Evolutionary conservation across 345 rosid species (phyloP), one percentile per base, ranked within the genome.

Genomic region (Euclidium syriacum): DNA sequence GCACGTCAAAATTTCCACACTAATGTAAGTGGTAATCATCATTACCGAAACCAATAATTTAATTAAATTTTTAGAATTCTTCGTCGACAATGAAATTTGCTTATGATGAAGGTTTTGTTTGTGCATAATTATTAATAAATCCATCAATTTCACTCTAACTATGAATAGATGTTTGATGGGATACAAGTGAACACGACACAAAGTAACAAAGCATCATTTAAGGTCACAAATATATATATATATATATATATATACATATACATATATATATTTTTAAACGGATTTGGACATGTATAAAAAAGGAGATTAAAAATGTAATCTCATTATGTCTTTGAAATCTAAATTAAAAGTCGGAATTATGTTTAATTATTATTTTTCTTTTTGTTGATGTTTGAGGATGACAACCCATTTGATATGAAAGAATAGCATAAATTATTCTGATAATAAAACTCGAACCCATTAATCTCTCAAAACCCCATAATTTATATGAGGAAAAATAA

Each of bases 41-140:
- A 70, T 70, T 63, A 39, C 65, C 19, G 30, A 30, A 36, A 49
- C 30, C 39, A 55, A 54, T 40, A 22, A 42, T 70, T 30, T 47
- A 17, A 18, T 12, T 53, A 36, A 32, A 20, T 11, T 19, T n/a
- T 3, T 29, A 39, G 17, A 53, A 29, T 27, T 46, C 6, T 32
- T 71, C 40, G 58, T 50, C 70, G 70, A 71, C 65, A 64, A 71
- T 10, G 65, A 56, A 57, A 41, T 51, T 41, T 56, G 22, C 49
- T 64, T 64, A 64, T 71, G 75, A 70, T 70, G 75, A 63, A 56
- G 64, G 59, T 64, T 71, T 64, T 71, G 65, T 71, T 64, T 71
- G 65, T 64, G 61, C 52, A 17, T 49, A 64, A 56, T 56, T 40
- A 57, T 39, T 52, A 64, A 71, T 44, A 8, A 24, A 40, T 40